These are phyloP conservation scores for Plasmodium knowlesi DNA, from an alignment of 169 alveolate species.

Conservation along the genomic window DNA sequence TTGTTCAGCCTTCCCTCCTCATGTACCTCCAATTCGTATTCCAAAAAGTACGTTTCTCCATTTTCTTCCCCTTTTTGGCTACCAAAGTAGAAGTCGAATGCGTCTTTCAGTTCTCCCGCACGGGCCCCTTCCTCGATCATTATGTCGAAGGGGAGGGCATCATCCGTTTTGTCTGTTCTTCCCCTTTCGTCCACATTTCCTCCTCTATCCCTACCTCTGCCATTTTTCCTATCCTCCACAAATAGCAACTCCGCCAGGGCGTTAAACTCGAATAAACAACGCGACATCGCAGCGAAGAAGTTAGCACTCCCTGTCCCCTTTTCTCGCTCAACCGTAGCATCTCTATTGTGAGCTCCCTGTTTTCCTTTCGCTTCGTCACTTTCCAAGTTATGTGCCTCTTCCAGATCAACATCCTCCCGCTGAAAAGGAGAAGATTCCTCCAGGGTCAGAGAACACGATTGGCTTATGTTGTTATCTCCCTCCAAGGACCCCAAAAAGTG, in stretches of 20 bases:
- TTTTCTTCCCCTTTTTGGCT: not conserved
- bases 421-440: not conserved
- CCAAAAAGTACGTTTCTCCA: not conserved
- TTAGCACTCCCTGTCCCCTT: not conserved
- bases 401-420: not conserved
- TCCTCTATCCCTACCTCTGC: no score
- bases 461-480: not conserved
- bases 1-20: constrained; percentile 27
- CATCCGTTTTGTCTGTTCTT: not conserved
- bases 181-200: not conserved
- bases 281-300: constrained; percentile 7
- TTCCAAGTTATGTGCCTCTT: not conserved
- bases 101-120: constrained; percentile 11
- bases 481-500: constrained; percentile 1
- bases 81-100: constrained; percentile 53
- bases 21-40: not conserved
- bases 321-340: not conserved
- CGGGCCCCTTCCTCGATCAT: not conserved
- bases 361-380: not conserved
- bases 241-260: constrained; percentile 28
- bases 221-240: not conserved
- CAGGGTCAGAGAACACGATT: not conserved
- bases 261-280: constrained; percentile 11
- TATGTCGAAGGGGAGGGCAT: not conserved
- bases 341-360: not conserved